Evolutionary conservation across 768 basidiomycete genomes (phyloP).

Genomic region (Leccinum variicolor): DNA sequence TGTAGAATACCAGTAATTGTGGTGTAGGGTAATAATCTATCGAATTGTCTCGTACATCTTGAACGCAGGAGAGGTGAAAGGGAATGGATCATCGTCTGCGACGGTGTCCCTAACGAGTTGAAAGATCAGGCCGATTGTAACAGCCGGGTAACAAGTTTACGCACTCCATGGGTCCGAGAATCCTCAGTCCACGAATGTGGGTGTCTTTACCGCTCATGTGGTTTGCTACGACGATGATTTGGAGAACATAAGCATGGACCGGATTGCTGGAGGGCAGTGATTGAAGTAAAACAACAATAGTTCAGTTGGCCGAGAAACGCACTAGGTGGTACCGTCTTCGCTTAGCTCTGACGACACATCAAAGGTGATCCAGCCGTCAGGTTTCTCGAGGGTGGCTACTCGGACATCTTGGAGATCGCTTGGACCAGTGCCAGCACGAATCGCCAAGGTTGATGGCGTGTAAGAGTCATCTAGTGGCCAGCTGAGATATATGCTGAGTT

Average conservation of each 20-base stretch:
- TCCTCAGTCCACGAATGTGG: conserved; percentile 85
- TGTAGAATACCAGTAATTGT: conserved; percentile 29
- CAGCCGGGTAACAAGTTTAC: conserved; percentile 12
- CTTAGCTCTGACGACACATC: conserved; percentile 77
- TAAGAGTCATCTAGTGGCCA: conserved; percentile 92
- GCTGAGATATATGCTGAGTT: conserved; percentile 82
- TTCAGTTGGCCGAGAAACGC: conserved; percentile 27
- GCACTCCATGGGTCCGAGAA: conserved; percentile 86
- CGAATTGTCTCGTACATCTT: conserved; percentile 80
- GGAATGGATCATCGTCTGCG: conserved; percentile 67
- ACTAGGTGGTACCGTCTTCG: conserved; percentile 81
- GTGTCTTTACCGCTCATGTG: conserved; percentile 99
- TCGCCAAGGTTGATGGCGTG: conserved; percentile 86
- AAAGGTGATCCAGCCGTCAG: conserved; percentile 92
- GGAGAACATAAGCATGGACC: conserved; percentile 84
- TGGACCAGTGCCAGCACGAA: conserved; percentile 88
- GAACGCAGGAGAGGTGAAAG: conserved; percentile 61
- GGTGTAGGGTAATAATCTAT: conserved; percentile 31
- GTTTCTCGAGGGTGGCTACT: conserved; percentile 80
- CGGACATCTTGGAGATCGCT: conserved; percentile 93
- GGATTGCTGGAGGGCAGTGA: conserved; percentile 56
- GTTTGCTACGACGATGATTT: conserved; percentile 87
- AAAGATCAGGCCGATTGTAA: neutral
- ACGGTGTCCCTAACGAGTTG: conserved; percentile 36
- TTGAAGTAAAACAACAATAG: neutral